Evolutionary conservation across 164 flowering plant species (phyloP).

Genomic region (Vitis rupestris): DNA sequence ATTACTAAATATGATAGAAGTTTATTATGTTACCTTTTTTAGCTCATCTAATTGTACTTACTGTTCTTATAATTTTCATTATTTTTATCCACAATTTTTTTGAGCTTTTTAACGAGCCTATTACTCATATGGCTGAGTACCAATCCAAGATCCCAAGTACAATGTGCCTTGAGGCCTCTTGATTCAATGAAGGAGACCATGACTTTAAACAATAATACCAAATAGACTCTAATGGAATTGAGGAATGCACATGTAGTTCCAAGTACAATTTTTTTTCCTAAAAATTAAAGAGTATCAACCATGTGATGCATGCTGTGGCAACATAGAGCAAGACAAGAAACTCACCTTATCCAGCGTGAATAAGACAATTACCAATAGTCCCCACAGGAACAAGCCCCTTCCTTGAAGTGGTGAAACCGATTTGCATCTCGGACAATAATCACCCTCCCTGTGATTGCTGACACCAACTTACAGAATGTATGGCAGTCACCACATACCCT

Average conservation of each 20-base stretch:
- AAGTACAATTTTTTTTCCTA: neutral
- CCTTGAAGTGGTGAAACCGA: conserved; percentile 57
- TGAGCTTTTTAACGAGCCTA: too few species aligned
- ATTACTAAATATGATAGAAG: too few species aligned
- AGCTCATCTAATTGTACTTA: too few species aligned
- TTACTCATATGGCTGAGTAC: too few species aligned
- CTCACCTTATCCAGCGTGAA: neutral
- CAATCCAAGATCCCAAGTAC: too few species aligned
- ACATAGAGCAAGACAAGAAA: neutral
- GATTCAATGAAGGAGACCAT: too few species aligned
- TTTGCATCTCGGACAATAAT: conserved; percentile 56
- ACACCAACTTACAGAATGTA: conserved; percentile 42
- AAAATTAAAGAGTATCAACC: neutral
- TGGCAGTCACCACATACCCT: conserved; percentile 64
- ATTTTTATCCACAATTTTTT: too few species aligned
- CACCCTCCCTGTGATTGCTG: conserved; percentile 30
- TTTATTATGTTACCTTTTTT: too few species aligned
- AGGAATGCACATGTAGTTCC: neutral
- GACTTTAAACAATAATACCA: too few species aligned
- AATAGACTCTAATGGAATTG: neutral
- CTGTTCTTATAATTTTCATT: too few species aligned
- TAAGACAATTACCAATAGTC: conserved; percentile 48
- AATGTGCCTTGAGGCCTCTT: too few species aligned
- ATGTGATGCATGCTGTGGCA: neutral
- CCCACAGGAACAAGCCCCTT: conserved; percentile 56